phyloP scores from a whole-genome alignment of 2,329 filamentous ascomycete genomes.

The Neophaeococcomyces mojaviensis region DNA sequence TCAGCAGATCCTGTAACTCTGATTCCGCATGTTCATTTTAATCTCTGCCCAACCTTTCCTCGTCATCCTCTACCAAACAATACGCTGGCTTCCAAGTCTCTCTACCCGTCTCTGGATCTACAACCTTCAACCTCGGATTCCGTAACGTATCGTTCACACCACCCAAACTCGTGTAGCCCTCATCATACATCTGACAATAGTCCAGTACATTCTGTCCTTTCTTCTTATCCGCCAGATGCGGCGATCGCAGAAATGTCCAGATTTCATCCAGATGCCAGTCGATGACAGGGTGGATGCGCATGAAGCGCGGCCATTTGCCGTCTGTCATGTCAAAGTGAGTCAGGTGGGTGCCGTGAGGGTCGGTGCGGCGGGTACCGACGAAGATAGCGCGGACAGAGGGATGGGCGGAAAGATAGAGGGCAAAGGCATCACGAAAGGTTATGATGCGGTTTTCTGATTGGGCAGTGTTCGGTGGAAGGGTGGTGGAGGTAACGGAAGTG shows the following conservation, averaged over 20 bases:
- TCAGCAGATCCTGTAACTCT: no score
- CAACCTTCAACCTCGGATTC: slow-evolving; percentile 63
- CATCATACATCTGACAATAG: slow-evolving; percentile 82
- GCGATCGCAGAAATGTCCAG: slow-evolving; percentile 66
- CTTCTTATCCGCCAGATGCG: slow-evolving; percentile 47
- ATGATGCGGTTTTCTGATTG: slow-evolving; percentile 16
- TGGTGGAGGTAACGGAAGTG: not conserved
- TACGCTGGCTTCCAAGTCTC: slow-evolving; percentile 63
- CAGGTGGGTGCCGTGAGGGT: slow-evolving; percentile 76
- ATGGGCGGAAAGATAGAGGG: slow-evolving; percentile 56
- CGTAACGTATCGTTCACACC: slow-evolving; percentile 82
- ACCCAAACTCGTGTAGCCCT: slow-evolving; percentile 85
- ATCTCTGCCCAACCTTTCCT: slow-evolving; percentile 71
- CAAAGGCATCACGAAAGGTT: slow-evolving; percentile 71
- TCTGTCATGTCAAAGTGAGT: slow-evolving; percentile 84
- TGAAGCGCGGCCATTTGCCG: slow-evolving; percentile 80
- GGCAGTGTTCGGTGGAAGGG: not conserved
- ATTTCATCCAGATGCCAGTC: slow-evolving; percentile 97
- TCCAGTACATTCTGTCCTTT: slow-evolving; percentile 42
- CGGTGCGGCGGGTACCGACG: slow-evolving; percentile 80
- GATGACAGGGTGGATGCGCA: slow-evolving; percentile 90
- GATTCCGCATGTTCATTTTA: no score
- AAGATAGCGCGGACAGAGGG: slow-evolving; percentile 65
- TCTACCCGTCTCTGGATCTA: slow-evolving; percentile 20
- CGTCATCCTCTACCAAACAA: slow-evolving; percentile 64